phyloP scores from a whole-genome alignment of 2,329 filamentous ascomycete species.

The Xylaria sp. region DNA sequence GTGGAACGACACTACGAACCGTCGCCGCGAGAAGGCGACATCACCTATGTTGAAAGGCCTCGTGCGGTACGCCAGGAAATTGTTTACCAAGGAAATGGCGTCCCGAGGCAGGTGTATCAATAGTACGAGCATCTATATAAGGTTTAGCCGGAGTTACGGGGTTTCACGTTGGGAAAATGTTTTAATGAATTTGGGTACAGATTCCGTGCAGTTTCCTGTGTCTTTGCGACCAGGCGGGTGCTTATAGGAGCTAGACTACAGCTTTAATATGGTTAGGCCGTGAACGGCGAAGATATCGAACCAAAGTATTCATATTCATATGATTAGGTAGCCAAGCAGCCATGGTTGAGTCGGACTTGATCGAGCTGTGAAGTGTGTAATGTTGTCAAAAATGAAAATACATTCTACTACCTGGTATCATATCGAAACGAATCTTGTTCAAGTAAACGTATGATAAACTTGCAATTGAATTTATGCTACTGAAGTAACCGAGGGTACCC shows the following conservation, averaged over 20 bases:
- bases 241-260: constrained; percentile 3
- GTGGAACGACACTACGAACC: constrained; percentile 58
- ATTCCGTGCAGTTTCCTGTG: background rate
- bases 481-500: no score
- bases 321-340: background rate
- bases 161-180: background rate
- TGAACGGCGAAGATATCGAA: background rate
- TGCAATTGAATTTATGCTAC: no score
- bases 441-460: no score
- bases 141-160: constrained; percentile 16
- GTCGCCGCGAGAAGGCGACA: constrained; percentile 52
- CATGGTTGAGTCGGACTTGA: background rate
- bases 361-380: constrained; percentile 8
- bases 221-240: background rate
- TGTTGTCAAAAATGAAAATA: background rate
- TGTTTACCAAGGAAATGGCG: constrained; percentile 56
- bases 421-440: no score
- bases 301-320: constrained; percentile 2
- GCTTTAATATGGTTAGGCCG: constrained; percentile 8
- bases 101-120: constrained; percentile 46
- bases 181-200: constrained; percentile 19
- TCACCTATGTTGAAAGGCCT: constrained; percentile 58
- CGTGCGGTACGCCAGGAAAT: constrained; percentile 55
- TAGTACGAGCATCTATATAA: constrained; percentile 31
- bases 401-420: background rate